phyloP scores from a whole-genome alignment of 2,329 filamentous ascomycete species.

The Nemania bipapillata region DNA sequence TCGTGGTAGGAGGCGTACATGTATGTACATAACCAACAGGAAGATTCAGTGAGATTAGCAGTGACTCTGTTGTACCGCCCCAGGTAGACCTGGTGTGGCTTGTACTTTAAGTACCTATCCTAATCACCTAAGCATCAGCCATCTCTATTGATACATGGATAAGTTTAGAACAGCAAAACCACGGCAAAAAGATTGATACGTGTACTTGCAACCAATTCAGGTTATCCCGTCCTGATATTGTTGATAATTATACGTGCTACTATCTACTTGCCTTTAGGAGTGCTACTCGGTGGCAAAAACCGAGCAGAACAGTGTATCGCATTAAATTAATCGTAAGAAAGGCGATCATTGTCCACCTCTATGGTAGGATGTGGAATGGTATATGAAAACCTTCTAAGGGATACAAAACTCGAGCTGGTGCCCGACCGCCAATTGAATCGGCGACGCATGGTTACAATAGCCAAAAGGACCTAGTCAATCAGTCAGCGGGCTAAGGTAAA shows the following conservation, averaged over 20 bases:
- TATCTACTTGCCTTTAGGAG: background rate
- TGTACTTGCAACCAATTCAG: background rate
- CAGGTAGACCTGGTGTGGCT: constrained; percentile 6
- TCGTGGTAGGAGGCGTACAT: background rate
- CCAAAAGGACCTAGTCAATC: background rate
- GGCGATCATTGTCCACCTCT: background rate
- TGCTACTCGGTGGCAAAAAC: no score
- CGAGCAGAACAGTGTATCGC: no score
- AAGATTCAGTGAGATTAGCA: background rate
- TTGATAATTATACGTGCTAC: background rate
- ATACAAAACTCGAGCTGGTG: background rate
- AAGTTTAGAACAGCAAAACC: background rate
- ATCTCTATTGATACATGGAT: background rate
- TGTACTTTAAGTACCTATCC: background rate
- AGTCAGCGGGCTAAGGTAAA: background rate
- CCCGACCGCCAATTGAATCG: background rate
- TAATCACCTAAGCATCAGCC: background rate
- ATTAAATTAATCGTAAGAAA: background rate
- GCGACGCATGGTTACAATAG: constrained; percentile 2
- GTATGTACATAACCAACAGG: background rate
- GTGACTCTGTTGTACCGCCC: constrained; percentile 1
- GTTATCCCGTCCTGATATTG: background rate
- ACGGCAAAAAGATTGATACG: background rate
- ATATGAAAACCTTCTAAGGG: background rate
- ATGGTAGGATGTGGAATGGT: background rate